Conservation (phyloP, 1,284 basidiomycete genomes). For the Microbotryomycetes sp. region DNA sequence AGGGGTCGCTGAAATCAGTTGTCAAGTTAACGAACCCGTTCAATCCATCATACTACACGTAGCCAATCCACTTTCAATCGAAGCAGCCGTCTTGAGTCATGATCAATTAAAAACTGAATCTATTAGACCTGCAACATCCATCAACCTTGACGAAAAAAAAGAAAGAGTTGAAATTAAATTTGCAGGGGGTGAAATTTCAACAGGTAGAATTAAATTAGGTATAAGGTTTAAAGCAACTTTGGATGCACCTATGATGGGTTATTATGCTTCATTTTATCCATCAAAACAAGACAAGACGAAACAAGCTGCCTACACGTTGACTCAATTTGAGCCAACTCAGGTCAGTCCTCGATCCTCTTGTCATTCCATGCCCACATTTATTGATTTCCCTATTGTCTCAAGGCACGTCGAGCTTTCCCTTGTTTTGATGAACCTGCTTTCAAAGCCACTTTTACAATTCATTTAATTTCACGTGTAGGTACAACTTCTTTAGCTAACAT, state of each 20-base stretch:
- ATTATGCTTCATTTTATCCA: slow-evolving; percentile 32
- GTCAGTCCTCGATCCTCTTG: slow-evolving; percentile 49
- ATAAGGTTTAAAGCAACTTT: slow-evolving; percentile 31
- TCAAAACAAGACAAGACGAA: slow-evolving; percentile 11
- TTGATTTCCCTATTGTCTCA: not conserved
- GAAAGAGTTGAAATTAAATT: slow-evolving; percentile 23
- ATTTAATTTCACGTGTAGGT: slow-evolving; percentile 65
- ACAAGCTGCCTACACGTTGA: slow-evolving; percentile 35
- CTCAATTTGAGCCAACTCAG: slow-evolving; percentile 64
- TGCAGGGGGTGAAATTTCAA: slow-evolving; percentile 19
- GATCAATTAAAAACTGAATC: slow-evolving; percentile 33
- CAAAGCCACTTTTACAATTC: slow-evolving; percentile 78
- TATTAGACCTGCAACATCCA: slow-evolving; percentile 12
- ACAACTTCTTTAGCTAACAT: slow-evolving; percentile 68
- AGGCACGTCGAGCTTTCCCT: slow-evolving; percentile 41
- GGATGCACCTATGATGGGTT: slow-evolving; percentile 32
- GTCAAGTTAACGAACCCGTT: slow-evolving; percentile 65
- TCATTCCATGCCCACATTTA: not conserved
- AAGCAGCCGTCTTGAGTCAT: slow-evolving; percentile 54
- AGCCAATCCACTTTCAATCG: slow-evolving; percentile 59
- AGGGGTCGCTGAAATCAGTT: slow-evolving; percentile 65
- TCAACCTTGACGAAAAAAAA: slow-evolving; percentile 20
- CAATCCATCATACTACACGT: slow-evolving; percentile 54
- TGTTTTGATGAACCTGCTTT: slow-evolving; percentile 87
- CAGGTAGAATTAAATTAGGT: slow-evolving; percentile 29